Conservation (phyloP, 2,329 filamentous ascomycete species). For the Colletotrichum kahawae region DNA sequence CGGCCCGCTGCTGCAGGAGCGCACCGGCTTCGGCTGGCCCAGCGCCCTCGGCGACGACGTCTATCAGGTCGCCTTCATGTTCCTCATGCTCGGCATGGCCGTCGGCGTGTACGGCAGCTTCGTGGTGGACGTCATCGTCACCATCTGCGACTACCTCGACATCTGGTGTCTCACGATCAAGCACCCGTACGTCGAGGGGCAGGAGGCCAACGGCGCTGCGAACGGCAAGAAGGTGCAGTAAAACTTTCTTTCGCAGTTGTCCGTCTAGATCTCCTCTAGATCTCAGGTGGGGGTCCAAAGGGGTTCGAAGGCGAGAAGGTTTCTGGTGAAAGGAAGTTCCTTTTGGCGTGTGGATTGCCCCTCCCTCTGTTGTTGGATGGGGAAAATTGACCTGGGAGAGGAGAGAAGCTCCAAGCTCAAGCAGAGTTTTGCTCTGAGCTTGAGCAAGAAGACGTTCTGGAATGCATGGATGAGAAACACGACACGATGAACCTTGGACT, state of each 20-base stretch:
- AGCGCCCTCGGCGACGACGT: conserved; percentile 74
- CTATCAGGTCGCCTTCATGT: conserved; percentile 93
- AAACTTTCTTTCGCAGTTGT: background rate
- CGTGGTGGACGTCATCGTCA: conserved; percentile 95
- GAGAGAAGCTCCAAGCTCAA: background rate
- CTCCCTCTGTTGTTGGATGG: background rate
- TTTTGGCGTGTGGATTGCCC: background rate
- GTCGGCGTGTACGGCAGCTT: conserved; percentile 97
- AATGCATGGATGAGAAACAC: background rate
- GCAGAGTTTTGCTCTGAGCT: background rate
- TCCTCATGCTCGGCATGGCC: conserved; percentile 82
- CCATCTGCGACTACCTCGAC: conserved; percentile 96
- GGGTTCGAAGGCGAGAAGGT: background rate
- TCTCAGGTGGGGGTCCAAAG: background rate
- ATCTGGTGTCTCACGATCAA: conserved; percentile 99
- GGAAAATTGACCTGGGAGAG: background rate
- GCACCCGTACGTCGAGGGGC: conserved; percentile 65
- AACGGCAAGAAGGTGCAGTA: conserved; percentile 46
- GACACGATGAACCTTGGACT: background rate
- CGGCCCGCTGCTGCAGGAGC: conserved; percentile 69
- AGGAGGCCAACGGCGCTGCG: conserved; percentile 31
- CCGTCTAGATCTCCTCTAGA: background rate
- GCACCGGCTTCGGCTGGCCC: conserved; percentile 73
- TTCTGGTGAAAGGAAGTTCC: background rate
- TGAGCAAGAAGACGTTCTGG: background rate